Evolutionary conservation across 805 yeast genomes (phyloP).

Genomic region (Sugiyamaella marilandica): DNA sequence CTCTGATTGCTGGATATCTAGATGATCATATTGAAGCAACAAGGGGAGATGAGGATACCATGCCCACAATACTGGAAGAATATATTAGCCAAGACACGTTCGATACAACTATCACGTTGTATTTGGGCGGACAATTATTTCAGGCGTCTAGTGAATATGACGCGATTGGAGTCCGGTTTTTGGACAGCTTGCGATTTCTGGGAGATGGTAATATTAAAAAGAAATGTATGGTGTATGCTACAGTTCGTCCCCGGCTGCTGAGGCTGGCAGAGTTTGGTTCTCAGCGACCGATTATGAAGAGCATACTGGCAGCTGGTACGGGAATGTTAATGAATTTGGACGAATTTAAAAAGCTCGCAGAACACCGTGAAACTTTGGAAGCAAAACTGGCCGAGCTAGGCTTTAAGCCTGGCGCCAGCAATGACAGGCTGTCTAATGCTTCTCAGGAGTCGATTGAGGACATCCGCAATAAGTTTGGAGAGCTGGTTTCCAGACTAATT

Average conservation of each 20-base stretch:
- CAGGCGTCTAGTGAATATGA: slow-evolving; percentile 19
- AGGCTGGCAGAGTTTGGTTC: slow-evolving; percentile 18
- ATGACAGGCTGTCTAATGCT: not conserved
- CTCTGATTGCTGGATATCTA: slow-evolving; percentile 25
- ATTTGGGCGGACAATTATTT: slow-evolving; percentile 25
- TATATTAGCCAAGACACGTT: slow-evolving; percentile 18
- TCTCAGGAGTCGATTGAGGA: not conserved
- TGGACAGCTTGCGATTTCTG: slow-evolving; percentile 19
- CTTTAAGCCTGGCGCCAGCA: slow-evolving; percentile 4
- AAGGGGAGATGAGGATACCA: slow-evolving; percentile 6
- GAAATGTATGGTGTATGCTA: slow-evolving; percentile 21
- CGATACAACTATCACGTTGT: slow-evolving; percentile 21
- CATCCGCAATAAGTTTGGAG: not conserved
- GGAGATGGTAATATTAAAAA: slow-evolving; percentile 15
- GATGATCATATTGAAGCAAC: slow-evolving; percentile 18
- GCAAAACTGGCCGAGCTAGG: slow-evolving; percentile 13
- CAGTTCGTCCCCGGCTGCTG: slow-evolving; percentile 18
- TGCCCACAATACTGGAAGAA: slow-evolving; percentile 21
- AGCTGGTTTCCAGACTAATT: not conserved
- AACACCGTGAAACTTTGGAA: slow-evolving; percentile 11
- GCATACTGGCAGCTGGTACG: slow-evolving; percentile 15
- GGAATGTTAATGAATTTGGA: slow-evolving; percentile 16
- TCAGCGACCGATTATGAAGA: slow-evolving; percentile 13
- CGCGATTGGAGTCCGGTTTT: slow-evolving; percentile 19
- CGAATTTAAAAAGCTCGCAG: slow-evolving; percentile 12